These are phyloP conservation scores for Blastomyces gilchristii DNA, from an alignment of 2,329 filamentous ascomycete genomes.

Conservation along the genomic window DNA sequence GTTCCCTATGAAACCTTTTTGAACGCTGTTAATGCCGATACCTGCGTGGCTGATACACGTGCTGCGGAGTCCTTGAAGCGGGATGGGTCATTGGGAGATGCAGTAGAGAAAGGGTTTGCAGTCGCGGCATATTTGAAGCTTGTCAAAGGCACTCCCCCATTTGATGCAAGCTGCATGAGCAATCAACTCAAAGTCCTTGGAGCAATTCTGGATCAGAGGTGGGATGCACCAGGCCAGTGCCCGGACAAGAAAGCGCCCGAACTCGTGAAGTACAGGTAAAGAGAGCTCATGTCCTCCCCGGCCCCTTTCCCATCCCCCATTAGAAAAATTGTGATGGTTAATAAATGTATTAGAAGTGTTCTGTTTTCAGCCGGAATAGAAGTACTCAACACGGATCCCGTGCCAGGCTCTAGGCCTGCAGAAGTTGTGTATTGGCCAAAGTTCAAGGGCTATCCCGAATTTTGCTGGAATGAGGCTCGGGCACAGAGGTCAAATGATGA, in stretches of 20 bases:
- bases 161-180: constrained; percentile 1
- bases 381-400: background rate
- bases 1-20: background rate
- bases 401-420: background rate
- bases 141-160: background rate
- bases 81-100: background rate
- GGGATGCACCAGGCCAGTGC: background rate
- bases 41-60: background rate
- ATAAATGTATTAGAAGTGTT: background rate
- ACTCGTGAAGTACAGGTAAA: background rate
- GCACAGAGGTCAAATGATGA: background rate
- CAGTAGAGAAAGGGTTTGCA: background rate
- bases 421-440: background rate
- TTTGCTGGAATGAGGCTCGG: constrained; percentile 1
- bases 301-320: background rate
- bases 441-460: background rate
- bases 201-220: background rate
- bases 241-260: background rate
- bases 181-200: constrained; percentile 1
- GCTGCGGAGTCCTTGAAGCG: background rate
- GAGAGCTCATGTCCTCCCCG: background rate
- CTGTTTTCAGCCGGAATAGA: background rate
- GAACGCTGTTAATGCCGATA: background rate
- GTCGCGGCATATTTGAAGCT: background rate
- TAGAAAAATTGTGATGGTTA: background rate